Evolutionary conservation across 2,329 filamentous ascomycete species (phyloP).

Genomic region (Talaromyces rugulosus): DNA sequence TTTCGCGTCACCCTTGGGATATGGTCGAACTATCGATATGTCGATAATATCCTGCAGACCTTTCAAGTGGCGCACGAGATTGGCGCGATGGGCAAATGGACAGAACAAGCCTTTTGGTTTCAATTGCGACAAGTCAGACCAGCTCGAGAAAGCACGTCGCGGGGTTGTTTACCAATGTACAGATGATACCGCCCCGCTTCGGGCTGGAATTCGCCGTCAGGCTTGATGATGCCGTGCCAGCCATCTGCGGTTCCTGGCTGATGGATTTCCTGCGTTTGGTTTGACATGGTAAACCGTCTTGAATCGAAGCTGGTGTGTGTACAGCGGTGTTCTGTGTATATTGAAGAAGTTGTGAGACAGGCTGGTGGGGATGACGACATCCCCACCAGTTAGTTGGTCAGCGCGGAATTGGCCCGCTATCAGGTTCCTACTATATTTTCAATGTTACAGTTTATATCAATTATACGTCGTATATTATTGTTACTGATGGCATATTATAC

Average conservation of each 20-base stretch:
- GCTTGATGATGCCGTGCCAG: conserved; percentile 51
- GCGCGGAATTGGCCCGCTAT: neutral
- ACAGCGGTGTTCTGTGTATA: too few relatives aligned
- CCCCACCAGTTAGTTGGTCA: neutral
- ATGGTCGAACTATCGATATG: conserved; percentile 58
- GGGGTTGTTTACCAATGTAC: conserved; percentile 43
- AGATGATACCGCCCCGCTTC: conserved; percentile 53
- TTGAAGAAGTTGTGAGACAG: neutral
- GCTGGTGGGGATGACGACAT: neutral
- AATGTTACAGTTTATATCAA: neutral
- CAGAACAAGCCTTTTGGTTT: conserved; percentile 53
- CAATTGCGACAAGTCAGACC: neutral
- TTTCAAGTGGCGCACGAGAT: conserved; percentile 56
- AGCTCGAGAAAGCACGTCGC: neutral
- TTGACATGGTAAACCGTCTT: neutral
- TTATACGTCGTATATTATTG: neutral
- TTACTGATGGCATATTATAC: neutral
- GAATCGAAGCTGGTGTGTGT: neutral
- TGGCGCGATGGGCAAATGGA: conserved; percentile 60
- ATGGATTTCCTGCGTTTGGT: conserved; percentile 15
- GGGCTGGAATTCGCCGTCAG: conserved; percentile 45
- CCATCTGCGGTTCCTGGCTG: conserved; percentile 21
- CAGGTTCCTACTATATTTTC: too few relatives aligned
- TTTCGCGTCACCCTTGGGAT: conserved; percentile 61
- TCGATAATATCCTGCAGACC: conserved; percentile 53